A percentile compares a stretch with the other conserved stretches of the same genome.
Conservation (phyloP, 2,329 filamentous ascomycete genomes). For the Alternaria infectoria region DNA sequence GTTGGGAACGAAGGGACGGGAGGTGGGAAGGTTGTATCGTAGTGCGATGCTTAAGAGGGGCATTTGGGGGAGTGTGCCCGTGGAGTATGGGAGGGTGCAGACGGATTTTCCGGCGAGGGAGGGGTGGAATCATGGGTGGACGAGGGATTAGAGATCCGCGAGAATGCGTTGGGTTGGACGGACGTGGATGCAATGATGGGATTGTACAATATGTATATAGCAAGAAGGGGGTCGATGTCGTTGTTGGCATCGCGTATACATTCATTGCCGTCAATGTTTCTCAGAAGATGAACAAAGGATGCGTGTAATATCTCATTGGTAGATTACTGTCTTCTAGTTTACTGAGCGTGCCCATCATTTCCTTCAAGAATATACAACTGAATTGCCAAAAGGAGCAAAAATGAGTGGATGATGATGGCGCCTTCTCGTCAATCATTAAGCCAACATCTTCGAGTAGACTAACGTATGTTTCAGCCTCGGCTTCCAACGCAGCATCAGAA, state of each 20-base stretch:
- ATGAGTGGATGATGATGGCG: constrained; percentile 38
- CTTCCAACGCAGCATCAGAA: too few relatives aligned
- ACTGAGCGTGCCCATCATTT: not conserved
- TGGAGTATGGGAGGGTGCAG: constrained; percentile 87
- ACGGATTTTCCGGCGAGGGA: constrained; percentile 79
- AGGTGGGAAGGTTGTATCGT: constrained; percentile 78
- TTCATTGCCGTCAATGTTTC: not conserved
- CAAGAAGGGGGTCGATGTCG: not conserved
- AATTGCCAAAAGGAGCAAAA: too few relatives aligned
- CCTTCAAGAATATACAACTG: not conserved
- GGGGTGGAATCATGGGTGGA: constrained; percentile 96
- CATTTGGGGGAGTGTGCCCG: constrained; percentile 82
- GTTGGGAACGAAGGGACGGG: constrained; percentile 49
- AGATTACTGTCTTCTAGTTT: constrained; percentile 10
- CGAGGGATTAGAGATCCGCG: constrained; percentile 54
- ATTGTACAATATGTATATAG: constrained; percentile 18
- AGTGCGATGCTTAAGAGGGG: constrained; percentile 92
- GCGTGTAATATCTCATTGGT: not conserved
- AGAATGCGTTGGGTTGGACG: not conserved
- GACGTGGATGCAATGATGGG: not conserved
- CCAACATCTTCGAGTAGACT: too few relatives aligned
- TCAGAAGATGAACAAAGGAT: not conserved
- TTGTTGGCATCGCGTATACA: not conserved
- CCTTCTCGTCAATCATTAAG: constrained; percentile 36
- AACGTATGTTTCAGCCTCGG: too few relatives aligned